phyloP scores from a whole-genome alignment of 371 early-diverging fungal genomes.

The Mortierella sp. region DNA sequence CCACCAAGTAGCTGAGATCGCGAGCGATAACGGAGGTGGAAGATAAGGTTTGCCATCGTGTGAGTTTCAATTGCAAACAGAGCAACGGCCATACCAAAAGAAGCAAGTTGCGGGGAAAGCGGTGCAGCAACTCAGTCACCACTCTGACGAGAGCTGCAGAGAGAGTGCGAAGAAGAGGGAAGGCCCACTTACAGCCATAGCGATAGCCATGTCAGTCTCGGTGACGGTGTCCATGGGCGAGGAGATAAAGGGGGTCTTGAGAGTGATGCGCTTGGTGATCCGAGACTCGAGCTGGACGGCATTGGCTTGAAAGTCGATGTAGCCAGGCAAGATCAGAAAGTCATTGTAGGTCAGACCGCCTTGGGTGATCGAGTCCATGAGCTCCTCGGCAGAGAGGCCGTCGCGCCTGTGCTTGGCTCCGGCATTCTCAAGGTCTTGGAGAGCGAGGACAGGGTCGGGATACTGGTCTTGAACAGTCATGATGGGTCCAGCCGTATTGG shows the following conservation, averaged over 20 bases:
- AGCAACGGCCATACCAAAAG: conserved; percentile 20
- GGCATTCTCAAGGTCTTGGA: conserved; percentile 52
- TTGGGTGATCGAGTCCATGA: conserved; percentile 74
- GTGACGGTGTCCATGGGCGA: conserved; percentile 99
- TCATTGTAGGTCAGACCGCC: conserved; percentile 98
- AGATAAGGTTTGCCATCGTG: conserved; percentile 15
- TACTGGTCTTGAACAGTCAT: conserved; percentile 38
- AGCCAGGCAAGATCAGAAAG: conserved; percentile 95
- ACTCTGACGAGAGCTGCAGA: not conserved
- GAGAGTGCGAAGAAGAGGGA: not conserved
- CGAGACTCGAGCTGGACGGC: conserved; percentile 79
- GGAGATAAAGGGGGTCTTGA: conserved; percentile 93
- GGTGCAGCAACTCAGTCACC: not conserved
- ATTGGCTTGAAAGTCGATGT: conserved; percentile 91
- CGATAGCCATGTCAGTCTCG: conserved; percentile 96
- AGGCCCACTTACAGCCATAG: conserved; percentile 89
- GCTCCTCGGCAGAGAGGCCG: conserved; percentile 79
- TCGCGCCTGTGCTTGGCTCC: conserved; percentile 60
- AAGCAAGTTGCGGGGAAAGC: conserved; percentile 54
- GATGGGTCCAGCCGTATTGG: not conserved
- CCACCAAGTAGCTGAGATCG: conserved; percentile 82
- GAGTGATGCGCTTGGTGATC: conserved; percentile 87
- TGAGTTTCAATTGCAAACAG: conserved; percentile 1
- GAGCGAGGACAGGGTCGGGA: conserved; percentile 60
- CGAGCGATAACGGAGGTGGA: not conserved